Evolutionary conservation across 257 asterid species (phyloP), one percentile per base, ranked within the genome.

Genomic region (Verbena officinalis): DNA sequence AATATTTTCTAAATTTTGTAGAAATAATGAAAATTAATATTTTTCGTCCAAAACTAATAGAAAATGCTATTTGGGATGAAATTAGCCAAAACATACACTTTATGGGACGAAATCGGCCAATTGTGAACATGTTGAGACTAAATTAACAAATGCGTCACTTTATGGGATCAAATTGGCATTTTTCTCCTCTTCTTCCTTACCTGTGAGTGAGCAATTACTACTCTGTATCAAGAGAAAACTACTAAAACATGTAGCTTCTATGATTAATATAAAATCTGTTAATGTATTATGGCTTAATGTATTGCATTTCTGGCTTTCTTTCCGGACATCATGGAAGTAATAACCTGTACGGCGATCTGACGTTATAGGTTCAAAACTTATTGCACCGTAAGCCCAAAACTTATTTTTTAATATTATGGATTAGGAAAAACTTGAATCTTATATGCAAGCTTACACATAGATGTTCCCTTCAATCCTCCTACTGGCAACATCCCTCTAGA

Each of bases 321-420:
- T 30, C 5, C 86, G 82, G 93, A 62, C 80, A 82, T 63, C 85
- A 82, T 22, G 93, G 93, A 78, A 85, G 87, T 73, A 85, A 85
- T 65, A 83, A 63, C 48, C 74, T 85, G 63, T 76, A 40, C 39
- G 93, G 93, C 38, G 78, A 82, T 69, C 85, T 30, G 78, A 70
- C 34, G 69, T 78, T 53, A 53, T 75, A 36, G 70, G 65, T 52
- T 64, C 93, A 22, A 53, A 55, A 14, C 87, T 86, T 54, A 31
- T 73, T 38, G 89, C 86, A 50, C 22, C 83, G 93, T 86, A 80
- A 83, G 89, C 58, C 52, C 53, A 59, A 55, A 52, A 55, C 55
- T 59, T 58, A 19, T 61, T 16, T 5, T 7, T 44, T 44, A 2
- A 16, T 9, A n/a, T 17, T 48, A 3, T 44, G 53, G 2, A 2